Percentiles rank a stretch among this genome's conserved stretches.
phyloP scores from a whole-genome alignment of 1,284 basidiomycete species.

The Cryptococcus maquisensis region DNA sequence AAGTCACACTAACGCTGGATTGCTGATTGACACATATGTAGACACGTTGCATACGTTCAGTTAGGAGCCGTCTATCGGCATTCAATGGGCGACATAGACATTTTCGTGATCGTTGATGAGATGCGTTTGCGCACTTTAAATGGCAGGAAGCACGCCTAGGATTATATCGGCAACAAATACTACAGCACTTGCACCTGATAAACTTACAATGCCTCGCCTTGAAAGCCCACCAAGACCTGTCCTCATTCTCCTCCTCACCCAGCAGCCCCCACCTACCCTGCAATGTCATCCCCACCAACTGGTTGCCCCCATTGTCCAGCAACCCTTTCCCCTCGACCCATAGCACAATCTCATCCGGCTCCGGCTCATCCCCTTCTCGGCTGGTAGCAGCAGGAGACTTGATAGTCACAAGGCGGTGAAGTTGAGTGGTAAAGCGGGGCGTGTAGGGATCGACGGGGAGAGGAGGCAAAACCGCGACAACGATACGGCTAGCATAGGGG shows the following conservation, averaged over 20 bases:
- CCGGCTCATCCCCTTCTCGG: constrained; percentile 1
- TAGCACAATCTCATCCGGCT: constrained; percentile 21
- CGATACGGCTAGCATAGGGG: constrained; percentile 27
- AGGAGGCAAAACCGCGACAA: constrained; percentile 17
- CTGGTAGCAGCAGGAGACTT: constrained; percentile 29
- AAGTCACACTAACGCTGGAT: constrained; percentile 1
- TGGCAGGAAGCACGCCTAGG: no score
- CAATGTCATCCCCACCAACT: constrained; percentile 28
- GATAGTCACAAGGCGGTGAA: constrained; percentile 26
- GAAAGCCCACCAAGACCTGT: constrained; percentile 33
- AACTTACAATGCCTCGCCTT: constrained; percentile 40
- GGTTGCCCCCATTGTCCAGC: not conserved
- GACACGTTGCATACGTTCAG: not conserved
- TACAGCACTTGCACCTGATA: no score
- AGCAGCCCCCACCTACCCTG: constrained; percentile 40
- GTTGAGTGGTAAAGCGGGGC: constrained; percentile 10
- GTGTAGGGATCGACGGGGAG: not conserved
- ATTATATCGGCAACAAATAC: no score
- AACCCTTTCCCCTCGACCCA: constrained; percentile 22
- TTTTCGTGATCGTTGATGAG: no score
- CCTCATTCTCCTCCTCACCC: constrained; percentile 7
- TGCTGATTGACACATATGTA: not conserved
- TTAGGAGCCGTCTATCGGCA: not conserved
- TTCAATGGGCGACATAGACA: no score
- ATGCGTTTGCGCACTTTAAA: no score